Evolutionary conservation across 352 stramenopile species (phyloP).

Genomic region (Phytophthora boehmeriae): DNA sequence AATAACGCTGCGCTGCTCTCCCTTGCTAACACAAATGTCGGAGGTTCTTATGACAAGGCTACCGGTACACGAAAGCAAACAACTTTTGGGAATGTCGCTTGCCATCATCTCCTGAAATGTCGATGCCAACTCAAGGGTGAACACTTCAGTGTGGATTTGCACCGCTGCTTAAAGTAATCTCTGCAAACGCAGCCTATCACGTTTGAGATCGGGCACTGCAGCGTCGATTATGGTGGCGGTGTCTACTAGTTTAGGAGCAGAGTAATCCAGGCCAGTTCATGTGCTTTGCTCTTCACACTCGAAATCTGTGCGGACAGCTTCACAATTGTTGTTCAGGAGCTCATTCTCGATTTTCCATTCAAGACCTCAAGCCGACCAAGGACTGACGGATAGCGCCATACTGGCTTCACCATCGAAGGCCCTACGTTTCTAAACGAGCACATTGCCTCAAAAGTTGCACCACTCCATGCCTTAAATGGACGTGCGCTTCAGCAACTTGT

Average conservation of each 20-base stretch:
- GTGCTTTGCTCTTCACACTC: not conserved
- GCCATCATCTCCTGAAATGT: conserved; percentile 6
- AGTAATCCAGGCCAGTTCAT: not conserved
- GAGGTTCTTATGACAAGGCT: too few relatives aligned
- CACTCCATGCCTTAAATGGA: conserved; percentile 47
- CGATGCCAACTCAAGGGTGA: conserved; percentile 8
- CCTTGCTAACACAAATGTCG: too few relatives aligned
- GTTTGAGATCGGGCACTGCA: not conserved
- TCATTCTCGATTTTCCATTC: conserved; percentile 18
- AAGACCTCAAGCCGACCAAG: conserved; percentile 7
- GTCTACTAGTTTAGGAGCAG: not conserved
- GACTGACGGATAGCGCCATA: conserved; percentile 5
- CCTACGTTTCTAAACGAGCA: conserved; percentile 25
- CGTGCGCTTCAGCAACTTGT: conserved; percentile 52
- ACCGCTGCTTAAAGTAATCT: conserved; percentile 5
- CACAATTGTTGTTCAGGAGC: not conserved
- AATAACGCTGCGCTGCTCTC: too few relatives aligned
- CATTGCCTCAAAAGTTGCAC: conserved; percentile 21
- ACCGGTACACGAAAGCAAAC: too few relatives aligned
- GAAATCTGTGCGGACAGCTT: too few relatives aligned
- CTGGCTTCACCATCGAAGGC: conserved; percentile 9
- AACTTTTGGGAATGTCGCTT: too few relatives aligned
- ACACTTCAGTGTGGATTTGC: conserved; percentile 4
- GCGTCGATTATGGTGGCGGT: conserved; percentile 1
- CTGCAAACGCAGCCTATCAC: not conserved